Conservation (phyloP, 2,329 filamentous ascomycete species). For the Herpotrichia juniperi region DNA sequence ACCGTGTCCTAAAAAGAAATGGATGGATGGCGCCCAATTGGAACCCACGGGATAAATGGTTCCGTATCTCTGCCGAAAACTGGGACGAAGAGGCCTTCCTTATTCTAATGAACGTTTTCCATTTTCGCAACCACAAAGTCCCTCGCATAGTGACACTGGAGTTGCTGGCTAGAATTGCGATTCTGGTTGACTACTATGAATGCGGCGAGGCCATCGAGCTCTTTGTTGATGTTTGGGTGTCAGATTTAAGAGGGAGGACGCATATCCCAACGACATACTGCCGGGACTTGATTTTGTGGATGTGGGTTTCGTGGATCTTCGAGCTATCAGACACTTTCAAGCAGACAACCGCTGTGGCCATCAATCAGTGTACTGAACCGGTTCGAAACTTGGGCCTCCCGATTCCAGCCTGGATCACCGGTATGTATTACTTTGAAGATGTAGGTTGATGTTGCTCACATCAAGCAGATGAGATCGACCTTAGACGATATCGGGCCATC, state of each 20-base stretch:
- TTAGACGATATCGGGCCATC: slow-evolving; percentile 8
- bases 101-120: slow-evolving; percentile 53
- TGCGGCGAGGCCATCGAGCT: slow-evolving; percentile 52
- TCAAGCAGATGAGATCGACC: slow-evolving; percentile 11
- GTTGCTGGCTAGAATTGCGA: slow-evolving; percentile 52
- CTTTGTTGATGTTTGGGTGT: slow-evolving; percentile 52
- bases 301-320: slow-evolving; percentile 28
- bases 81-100: slow-evolving; percentile 49
- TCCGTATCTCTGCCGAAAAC: slow-evolving; percentile 9
- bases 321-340: slow-evolving; percentile 13
- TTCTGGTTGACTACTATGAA: slow-evolving; percentile 51
- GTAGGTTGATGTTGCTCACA: neutral
- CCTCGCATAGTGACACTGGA: slow-evolving; percentile 48
- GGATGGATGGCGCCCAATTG: neutral
- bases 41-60: slow-evolving; percentile 2
- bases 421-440: slow-evolving; percentile 5
- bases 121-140: slow-evolving; percentile 49
- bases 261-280: slow-evolving; percentile 13
- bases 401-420: slow-evolving; percentile 9
- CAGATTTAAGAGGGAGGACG: slow-evolving; percentile 14
- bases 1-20: neutral
- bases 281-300: slow-evolving; percentile 31
- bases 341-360: slow-evolving; percentile 10
- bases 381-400: slow-evolving; percentile 15
- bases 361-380: slow-evolving; percentile 2